phyloP scores from a whole-genome alignment of 1,139 yeast genomes.

The Debaryomycetaceae sp. region DNA sequence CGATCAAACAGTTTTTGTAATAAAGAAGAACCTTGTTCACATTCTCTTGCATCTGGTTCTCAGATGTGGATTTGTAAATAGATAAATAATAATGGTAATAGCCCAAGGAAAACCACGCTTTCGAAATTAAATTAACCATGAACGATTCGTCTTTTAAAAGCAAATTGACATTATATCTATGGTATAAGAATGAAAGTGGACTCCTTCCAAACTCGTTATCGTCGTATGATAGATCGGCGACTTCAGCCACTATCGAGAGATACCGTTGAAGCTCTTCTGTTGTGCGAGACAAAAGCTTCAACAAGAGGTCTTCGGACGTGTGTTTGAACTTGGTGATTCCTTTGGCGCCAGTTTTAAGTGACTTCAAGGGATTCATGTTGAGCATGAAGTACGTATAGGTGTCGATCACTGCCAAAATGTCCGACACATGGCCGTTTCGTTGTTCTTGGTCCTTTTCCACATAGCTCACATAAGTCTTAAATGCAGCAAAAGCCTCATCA shows the following conservation, averaged over 20 bases:
- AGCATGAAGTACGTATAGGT: constrained; percentile 32
- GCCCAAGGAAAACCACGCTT: constrained; percentile 41
- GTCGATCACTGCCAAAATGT: constrained; percentile 36
- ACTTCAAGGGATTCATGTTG: constrained; percentile 36
- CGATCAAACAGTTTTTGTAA: constrained; percentile 37
- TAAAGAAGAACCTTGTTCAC: constrained; percentile 18
- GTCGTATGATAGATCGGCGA: constrained; percentile 30
- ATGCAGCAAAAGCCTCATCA: constrained; percentile 46
- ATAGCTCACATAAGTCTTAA: constrained; percentile 35
- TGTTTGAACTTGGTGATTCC: constrained; percentile 23
- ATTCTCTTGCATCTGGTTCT: constrained; percentile 15
- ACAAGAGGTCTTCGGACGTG: constrained; percentile 21
- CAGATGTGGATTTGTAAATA: constrained; percentile 25
- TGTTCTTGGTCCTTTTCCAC: constrained; percentile 34
- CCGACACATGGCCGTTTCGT: constrained; percentile 28
- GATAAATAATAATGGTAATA: constrained; percentile 30
- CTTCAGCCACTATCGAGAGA: constrained; percentile 20
- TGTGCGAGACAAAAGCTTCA: constrained; percentile 17
- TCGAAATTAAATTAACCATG: constrained; percentile 30
- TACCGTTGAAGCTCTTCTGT: constrained; percentile 20
- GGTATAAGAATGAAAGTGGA: constrained; percentile 36
- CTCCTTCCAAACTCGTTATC: constrained; percentile 12
- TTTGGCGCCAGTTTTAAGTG: constrained; percentile 16
- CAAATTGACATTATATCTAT: constrained; percentile 34
- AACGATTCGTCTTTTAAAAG: constrained; percentile 27